Conservation (phyloP, 2,329 filamentous ascomycete species). For the Beauveria asiatica region DNA sequence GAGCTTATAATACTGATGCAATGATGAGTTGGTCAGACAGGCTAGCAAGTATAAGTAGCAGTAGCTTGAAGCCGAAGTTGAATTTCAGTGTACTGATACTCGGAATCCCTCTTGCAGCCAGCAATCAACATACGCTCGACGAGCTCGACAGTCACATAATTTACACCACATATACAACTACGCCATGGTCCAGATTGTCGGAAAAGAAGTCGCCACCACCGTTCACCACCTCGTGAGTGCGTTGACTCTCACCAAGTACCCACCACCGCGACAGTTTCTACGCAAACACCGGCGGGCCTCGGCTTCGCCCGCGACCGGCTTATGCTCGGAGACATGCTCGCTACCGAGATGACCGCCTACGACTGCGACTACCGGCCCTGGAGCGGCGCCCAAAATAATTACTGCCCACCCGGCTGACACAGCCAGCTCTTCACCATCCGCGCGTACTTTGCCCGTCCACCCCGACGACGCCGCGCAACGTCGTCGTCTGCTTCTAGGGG, state of each 20-base stretch:
- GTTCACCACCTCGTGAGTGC: conserved; percentile 49
- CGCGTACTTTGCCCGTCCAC: conserved; percentile 52
- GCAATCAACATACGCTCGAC: neutral
- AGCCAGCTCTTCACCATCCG: conserved; percentile 50
- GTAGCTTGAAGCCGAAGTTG: neutral
- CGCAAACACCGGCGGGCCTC: conserved; percentile 21
- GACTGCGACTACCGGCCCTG: conserved; percentile 39
- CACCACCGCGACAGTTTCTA: neutral
- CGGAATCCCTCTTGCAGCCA: neutral
- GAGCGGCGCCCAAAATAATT: conserved; percentile 61
- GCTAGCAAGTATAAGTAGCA: neutral
- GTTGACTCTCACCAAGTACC: conserved; percentile 8
- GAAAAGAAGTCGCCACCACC: conserved; percentile 38
- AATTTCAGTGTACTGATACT: neutral
- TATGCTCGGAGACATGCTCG: conserved; percentile 41
- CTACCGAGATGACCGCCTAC: conserved; percentile 33
- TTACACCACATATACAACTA: neutral
- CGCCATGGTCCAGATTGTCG: conserved; percentile 28
- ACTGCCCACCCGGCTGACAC: conserved; percentile 51
- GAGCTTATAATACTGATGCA: neutral
- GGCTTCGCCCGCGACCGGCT: neutral
- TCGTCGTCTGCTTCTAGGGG: conserved; percentile 57
- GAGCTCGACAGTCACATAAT: neutral
- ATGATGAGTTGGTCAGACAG: neutral
- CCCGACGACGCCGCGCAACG: conserved; percentile 53